Evolutionary conservation across 2,329 filamentous ascomycete genomes (phyloP), one percentile per base, ranked within the genome.

Genomic region (Fusarium humuli): DNA sequence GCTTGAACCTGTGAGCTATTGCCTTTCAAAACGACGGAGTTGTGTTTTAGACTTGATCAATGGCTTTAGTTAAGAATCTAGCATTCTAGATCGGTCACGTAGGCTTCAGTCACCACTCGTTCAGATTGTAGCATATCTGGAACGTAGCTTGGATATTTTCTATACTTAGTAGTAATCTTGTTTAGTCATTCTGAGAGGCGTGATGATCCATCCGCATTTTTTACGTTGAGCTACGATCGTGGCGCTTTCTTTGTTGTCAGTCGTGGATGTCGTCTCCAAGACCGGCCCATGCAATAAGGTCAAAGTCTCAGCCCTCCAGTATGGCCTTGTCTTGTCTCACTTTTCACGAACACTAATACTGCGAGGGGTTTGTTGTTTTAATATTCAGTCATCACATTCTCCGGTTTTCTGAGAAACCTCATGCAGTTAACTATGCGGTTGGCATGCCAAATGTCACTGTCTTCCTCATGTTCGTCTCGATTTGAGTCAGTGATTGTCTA

Each of bases 1-100:
- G 61, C 57, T 65, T 57, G 65, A 45, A 48, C 56, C 30, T 52
- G 40, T 52, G 53, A 42, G 49, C 52, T 27, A 40, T 56, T 23
- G 32, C 37, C 40, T 54, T 20, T 48, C 44, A 41, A 57, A 56
- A 47, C 37, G 22, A 22, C 42, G 30, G 46, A 54, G 47, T 54
- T n/a, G 25, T 44, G 20, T 48, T 29, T 25, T 32, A 23, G 30
- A 13, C 45, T 50, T 41, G 29, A 37, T 55, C 48, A 27, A 57
- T 29, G 25, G 16, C 22, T 57, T 50, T 37, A 29, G 11, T 20
- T 45, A 13, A 41, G 52, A 44, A 27, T 47, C 25, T 14, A 20
- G 25, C 9, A 13, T 46, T 27, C 23, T 53, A 20, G 23, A 10
- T n/a, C 29, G 23, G 34, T 50, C 27, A 45, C 23, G 6, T 9